A percentile compares a stretch with the other conserved stretches of the same genome.
phyloP scores from a whole-genome alignment of 1,139 yeast species.

The Geotrichum restrictum region DNA sequence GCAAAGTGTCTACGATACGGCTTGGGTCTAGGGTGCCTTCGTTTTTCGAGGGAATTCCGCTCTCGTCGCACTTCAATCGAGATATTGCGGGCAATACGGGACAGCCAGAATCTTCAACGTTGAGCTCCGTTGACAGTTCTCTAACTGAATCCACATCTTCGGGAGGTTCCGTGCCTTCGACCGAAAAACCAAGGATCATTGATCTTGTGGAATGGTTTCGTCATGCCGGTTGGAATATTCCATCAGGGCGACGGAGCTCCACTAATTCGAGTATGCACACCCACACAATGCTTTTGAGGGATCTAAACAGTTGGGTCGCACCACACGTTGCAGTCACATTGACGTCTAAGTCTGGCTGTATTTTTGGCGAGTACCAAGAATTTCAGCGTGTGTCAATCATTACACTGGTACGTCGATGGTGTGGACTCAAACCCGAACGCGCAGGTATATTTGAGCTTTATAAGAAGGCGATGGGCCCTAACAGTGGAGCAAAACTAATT shows the following conservation, averaged over 20 bases:
- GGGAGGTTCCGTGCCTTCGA: not conserved
- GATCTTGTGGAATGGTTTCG: conserved; percentile 32
- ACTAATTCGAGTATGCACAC: not conserved
- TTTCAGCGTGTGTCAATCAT: not conserved
- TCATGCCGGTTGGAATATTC: conserved; percentile 34
- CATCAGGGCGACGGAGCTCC: conserved; percentile 6
- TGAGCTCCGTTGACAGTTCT: not conserved
- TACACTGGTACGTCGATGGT: not conserved
- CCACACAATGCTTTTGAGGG: not conserved
- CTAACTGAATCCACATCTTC: not conserved
- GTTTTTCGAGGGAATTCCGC: conserved; percentile 43
- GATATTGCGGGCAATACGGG: not conserved
- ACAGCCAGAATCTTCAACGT: conserved; percentile 4
- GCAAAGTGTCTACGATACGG: conserved; percentile 43
- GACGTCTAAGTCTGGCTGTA: not conserved
- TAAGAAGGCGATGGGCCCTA: not conserved
- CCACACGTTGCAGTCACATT: not conserved
- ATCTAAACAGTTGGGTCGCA: not conserved
- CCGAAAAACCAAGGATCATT: not conserved
- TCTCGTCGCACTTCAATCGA: conserved; percentile 3
- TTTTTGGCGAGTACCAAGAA: not conserved
- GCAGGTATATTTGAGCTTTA: conserved; percentile 9
- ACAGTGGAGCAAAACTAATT: not conserved
- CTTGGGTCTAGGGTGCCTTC: conserved; percentile 57
- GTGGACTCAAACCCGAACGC: not conserved